Evolutionary conservation across 2,329 filamentous ascomycete genomes (phyloP), one percentile per base, ranked within the genome.

Genomic region (Dothiorella sarmentorum): DNA sequence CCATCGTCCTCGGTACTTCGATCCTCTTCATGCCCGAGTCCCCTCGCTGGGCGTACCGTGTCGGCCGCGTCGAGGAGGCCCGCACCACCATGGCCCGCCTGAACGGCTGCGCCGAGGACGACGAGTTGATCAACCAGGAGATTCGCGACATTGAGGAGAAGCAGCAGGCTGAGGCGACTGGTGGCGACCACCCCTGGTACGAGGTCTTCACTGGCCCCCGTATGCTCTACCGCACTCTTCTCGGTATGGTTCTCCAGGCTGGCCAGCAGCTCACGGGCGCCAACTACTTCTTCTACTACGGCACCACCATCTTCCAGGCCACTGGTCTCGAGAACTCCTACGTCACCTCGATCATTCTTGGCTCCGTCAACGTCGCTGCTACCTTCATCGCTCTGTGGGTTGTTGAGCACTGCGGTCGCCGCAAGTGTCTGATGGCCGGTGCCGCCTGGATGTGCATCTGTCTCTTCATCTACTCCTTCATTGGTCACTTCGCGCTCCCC

Each of bases 211-310:
- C 82, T 59, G 77, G 80, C 63, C 86, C 85, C 65, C 85, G 84
- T 63, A 91, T 89, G 79, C 64, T 82, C 5, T 85, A 88, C 70
- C 80, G 86, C 27, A 86, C 84, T 0, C 47, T 83, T 0, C 77
- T 89, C 0, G 86, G 15, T 31, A 60, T 60, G 58, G 33, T 49
- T 24, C 78, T 89, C 2, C 84, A 88, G 70, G 81, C 83, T 40
- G 81, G 85, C 4, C 85, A 89, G 70, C 86, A 89, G 67, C 75
- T 89, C 2, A 88, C 85, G 0, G 86, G 86, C 29, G 84, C 82
- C 60, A 87, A 87, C 73, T 87, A 84, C 72, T 86, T 85, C 75
- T 87, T 87, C 71, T 78, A 78, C 67, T 78, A 78, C 61, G 76
- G 77, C 7, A 78, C 76, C 1, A 76, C 74, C 0, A 76, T 79